phyloP scores from a whole-genome alignment of 2,329 filamentous ascomycete genomes.

The Fusarium clavum region DNA sequence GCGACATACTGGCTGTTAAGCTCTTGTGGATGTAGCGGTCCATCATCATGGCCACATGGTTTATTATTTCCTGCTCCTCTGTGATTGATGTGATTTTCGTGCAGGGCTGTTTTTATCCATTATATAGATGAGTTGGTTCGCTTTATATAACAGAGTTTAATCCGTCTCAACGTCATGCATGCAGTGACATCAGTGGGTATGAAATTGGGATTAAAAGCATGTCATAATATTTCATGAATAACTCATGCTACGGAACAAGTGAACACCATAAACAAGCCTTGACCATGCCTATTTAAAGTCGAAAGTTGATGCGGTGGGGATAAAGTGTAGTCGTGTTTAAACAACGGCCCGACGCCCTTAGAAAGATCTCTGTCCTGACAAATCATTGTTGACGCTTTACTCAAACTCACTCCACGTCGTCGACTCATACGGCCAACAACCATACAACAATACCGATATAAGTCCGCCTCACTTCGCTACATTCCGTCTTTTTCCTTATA shows the following conservation, averaged over 20 bases:
- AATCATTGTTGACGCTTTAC: constrained; percentile 41
- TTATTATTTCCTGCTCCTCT: background rate
- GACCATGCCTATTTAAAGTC: background rate
- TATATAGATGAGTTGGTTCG: background rate
- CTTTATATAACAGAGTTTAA: background rate
- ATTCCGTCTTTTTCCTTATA: constrained; percentile 17
- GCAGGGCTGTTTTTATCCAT: background rate
- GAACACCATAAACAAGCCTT: background rate
- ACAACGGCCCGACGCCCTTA: constrained; percentile 33
- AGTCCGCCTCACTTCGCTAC: constrained; percentile 2
- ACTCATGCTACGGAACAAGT: background rate
- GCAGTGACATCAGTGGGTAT: background rate
- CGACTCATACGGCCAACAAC: constrained; percentile 40
- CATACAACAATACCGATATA: constrained; percentile 4
- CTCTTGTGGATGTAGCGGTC: constrained; percentile 73
- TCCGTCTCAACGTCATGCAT: background rate
- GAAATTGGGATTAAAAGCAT: background rate
- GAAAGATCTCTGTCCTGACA: constrained; percentile 40
- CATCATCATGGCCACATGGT: constrained; percentile 72
- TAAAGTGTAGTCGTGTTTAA: constrained; percentile 24
- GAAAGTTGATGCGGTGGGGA: constrained; percentile 26
- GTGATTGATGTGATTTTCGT: background rate
- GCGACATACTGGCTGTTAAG: constrained; percentile 62
- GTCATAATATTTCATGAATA: background rate
- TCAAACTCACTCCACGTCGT: constrained; percentile 19